These are phyloP conservation scores for Eucalyptus viminalis DNA, from an alignment of 345 rosid species.

Conservation along the genomic window DNA sequence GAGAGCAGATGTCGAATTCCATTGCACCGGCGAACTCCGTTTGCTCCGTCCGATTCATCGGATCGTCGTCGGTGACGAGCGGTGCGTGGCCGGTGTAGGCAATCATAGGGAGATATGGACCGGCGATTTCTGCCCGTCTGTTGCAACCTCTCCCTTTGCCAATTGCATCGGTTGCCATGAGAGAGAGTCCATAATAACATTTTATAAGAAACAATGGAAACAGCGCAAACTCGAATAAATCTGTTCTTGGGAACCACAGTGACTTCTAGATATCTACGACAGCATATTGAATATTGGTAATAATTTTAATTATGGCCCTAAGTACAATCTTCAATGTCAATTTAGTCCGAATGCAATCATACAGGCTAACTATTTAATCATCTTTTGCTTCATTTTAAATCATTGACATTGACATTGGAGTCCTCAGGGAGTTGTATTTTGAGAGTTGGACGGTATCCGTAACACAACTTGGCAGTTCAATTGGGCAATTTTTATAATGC, in stretches of 20 bases:
- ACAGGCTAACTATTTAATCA: background rate
- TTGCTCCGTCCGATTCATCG: background rate
- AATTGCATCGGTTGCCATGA: background rate
- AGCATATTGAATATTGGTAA: background rate
- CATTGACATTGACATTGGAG: background rate
- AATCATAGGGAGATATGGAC: background rate
- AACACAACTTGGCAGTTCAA: background rate
- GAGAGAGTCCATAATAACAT: background rate
- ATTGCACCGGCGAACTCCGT: background rate
- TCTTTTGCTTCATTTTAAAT: background rate
- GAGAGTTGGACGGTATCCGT: background rate
- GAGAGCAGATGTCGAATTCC: background rate
- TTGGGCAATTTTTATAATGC: background rate
- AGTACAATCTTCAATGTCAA: background rate
- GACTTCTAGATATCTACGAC: fast-evolving
- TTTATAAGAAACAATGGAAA: background rate
- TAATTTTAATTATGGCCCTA: background rate
- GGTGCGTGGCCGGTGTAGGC: background rate
- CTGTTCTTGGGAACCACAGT: background rate
- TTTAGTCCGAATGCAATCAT: background rate
- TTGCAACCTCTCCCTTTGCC: background rate
- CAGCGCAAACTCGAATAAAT: background rate
- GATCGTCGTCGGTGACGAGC: background rate
- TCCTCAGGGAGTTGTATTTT: background rate
- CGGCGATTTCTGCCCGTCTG: background rate